phyloP scores from a whole-genome alignment of 306 rosid species.

The Prunus campanulata region DNA sequence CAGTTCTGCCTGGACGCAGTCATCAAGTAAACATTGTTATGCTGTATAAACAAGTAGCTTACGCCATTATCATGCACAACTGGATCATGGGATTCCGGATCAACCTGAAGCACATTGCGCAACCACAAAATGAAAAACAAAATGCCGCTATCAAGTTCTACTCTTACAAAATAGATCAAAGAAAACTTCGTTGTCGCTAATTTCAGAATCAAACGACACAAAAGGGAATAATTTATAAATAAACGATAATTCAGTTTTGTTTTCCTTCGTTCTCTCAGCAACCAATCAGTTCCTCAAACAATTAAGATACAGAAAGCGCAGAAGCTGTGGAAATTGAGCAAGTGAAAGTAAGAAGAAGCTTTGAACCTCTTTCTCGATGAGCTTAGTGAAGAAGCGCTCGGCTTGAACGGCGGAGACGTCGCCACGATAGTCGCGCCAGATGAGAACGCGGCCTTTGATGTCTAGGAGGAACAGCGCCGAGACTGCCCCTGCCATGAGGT shows the following conservation, averaged over 20 bases:
- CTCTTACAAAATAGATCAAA: conserved; percentile 7
- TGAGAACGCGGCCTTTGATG: conserved; percentile 99
- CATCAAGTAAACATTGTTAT: conserved; percentile 90
- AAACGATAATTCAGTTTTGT: background rate
- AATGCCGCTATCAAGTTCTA: background rate
- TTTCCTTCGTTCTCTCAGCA: conserved; percentile 9
- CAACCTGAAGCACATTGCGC: conserved; percentile 56
- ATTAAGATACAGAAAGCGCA: background rate
- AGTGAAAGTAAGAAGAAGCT: background rate
- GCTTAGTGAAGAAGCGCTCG: conserved; percentile 97
- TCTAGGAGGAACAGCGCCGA: conserved; percentile 97
- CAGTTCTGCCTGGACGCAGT: conserved; percentile 91
- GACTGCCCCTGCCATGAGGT: conserved; percentile 85
- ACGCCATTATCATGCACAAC: conserved; percentile 84
- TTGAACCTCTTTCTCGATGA: conserved; percentile 86
- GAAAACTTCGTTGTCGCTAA: background rate
- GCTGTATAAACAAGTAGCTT: conserved; percentile 92
- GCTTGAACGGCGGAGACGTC: conserved; percentile 92
- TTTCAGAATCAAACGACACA: background rate
- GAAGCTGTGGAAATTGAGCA: background rate
- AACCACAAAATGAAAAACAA: background rate
- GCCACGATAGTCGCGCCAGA: conserved; percentile 99
- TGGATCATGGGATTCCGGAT: conserved; percentile 92
- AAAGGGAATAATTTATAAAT: background rate
- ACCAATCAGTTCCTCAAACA: conserved; percentile 9